A percentile compares a stretch with the other conserved stretches of the same genome.
Evolutionary conservation across 371 early-diverging fungal genomes (phyloP).

Genomic region (Mucor sp.): DNA sequence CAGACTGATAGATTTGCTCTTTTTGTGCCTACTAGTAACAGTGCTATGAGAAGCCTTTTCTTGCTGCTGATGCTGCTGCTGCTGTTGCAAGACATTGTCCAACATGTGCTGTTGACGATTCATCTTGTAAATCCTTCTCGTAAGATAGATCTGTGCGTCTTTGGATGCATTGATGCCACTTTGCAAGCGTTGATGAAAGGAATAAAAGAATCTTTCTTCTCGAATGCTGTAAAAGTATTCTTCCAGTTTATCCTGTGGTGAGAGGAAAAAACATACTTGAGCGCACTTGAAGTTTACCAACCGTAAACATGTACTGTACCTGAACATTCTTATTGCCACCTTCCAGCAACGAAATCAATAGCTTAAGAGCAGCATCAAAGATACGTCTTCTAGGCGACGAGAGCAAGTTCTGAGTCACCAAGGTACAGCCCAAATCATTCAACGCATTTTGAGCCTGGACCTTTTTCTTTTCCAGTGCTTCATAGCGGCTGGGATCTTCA

Average conservation of each 20-base stretch:
- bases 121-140: slow-evolving; percentile 34
- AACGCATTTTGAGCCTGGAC: slow-evolving; percentile 44
- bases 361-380: slow-evolving; percentile 42
- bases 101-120: slow-evolving; percentile 37
- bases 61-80: not conserved
- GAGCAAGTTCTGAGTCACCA: slow-evolving; percentile 55
- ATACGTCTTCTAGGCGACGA: slow-evolving; percentile 44
- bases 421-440: slow-evolving; percentile 54
- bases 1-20: not conserved
- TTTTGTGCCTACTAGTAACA: not conserved
- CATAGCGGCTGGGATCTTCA: slow-evolving; percentile 25
- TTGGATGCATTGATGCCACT: slow-evolving; percentile 40
- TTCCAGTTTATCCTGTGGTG: slow-evolving; percentile 17
- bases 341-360: slow-evolving; percentile 53
- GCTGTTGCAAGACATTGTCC: slow-evolving; percentile 4
- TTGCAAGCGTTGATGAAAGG: slow-evolving; percentile 51
- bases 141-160: slow-evolving; percentile 37
- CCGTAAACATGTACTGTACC: not conserved
- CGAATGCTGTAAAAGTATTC: slow-evolving; percentile 27
- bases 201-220: slow-evolving; percentile 62
- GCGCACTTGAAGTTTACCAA: not conserved
- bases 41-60: not conserved
- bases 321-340: slow-evolving; percentile 63
- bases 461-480: slow-evolving; percentile 36
- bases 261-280: no score